phyloP scores from a whole-genome alignment of 768 basidiomycete species.

The Russula foetens region DNA sequence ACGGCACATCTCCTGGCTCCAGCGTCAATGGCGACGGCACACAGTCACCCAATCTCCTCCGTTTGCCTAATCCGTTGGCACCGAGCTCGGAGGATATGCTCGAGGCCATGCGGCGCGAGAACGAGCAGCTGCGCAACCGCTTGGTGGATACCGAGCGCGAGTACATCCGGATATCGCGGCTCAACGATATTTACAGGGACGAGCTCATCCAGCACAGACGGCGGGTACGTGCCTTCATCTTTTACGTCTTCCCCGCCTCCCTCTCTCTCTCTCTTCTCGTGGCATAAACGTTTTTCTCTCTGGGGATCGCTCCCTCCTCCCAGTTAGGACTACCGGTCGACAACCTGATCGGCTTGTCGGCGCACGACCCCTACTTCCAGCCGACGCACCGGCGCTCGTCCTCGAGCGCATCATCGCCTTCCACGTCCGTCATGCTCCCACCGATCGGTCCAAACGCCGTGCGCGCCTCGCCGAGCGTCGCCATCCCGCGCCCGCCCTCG shows the following conservation, averaged over 20 bases:
- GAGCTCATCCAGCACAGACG: slow-evolving; percentile 73
- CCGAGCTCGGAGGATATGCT: slow-evolving; percentile 53
- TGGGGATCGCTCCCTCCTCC: background rate
- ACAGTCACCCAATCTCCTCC: slow-evolving; percentile 11
- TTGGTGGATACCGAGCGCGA: slow-evolving; percentile 71
- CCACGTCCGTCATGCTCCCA: slow-evolving; percentile 33
- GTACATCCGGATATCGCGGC: slow-evolving; percentile 59
- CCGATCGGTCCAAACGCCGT: slow-evolving; percentile 17
- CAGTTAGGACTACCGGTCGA: slow-evolving; percentile 75
- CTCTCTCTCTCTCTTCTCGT: background rate
- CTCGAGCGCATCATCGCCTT: slow-evolving; percentile 38
- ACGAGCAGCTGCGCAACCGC: slow-evolving; percentile 59
- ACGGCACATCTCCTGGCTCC: slow-evolving; percentile 18
- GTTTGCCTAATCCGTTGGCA: slow-evolving; percentile 26
- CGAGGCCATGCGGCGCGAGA: slow-evolving; percentile 70
- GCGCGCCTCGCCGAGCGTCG: slow-evolving; percentile 45
- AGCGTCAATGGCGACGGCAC: slow-evolving; percentile 23
- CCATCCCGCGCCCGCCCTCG: slow-evolving; percentile 66
- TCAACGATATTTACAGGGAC: slow-evolving; percentile 81
- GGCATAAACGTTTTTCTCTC: background rate
- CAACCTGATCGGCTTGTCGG: slow-evolving; percentile 59
- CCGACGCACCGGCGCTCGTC: slow-evolving; percentile 53
- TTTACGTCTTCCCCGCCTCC: background rate
- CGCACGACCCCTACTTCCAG: slow-evolving; percentile 61
- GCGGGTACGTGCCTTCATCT: slow-evolving; percentile 41